Percentiles rank a stretch among this genome's conserved stretches.
Evolutionary conservation across 495 filamentous ascomycete genomes (phyloP).

Genomic region (Hyaloscypha variabilis): DNA sequence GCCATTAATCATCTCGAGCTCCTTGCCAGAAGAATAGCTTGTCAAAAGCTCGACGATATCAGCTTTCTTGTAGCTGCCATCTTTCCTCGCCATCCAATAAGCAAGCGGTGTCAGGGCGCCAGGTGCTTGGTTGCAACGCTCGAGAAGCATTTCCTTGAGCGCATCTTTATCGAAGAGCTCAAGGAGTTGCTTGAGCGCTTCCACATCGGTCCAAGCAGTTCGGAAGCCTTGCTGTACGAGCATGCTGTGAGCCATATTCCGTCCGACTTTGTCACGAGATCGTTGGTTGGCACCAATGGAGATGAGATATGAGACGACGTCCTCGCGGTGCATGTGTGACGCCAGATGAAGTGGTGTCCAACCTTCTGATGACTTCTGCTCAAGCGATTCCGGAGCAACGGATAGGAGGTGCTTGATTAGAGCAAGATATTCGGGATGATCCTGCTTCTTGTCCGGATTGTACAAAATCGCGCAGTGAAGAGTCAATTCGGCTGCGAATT

Average conservation of each 20-base stretch:
- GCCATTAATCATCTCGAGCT: conserved; percentile 64
- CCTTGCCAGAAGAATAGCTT: conserved; percentile 52
- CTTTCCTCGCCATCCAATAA: conserved; percentile 26
- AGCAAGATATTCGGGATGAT: conserved; percentile 38
- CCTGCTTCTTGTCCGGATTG: conserved; percentile 35
- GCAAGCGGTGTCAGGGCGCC: conserved; percentile 54
- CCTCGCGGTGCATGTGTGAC: conserved; percentile 48
- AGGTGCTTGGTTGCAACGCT: conserved; percentile 43
- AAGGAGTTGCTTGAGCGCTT: conserved; percentile 20
- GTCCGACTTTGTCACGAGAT: conserved; percentile 18
- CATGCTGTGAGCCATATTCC: conserved; percentile 28
- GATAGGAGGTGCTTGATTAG: conserved; percentile 65
- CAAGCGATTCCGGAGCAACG: conserved; percentile 56
- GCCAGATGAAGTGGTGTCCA: conserved; percentile 65
- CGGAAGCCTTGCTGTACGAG: not conserved
- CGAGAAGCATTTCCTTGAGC: conserved; percentile 43
- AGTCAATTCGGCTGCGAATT: conserved; percentile 55
- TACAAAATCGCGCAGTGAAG: conserved; percentile 66
- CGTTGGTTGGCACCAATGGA: conserved; percentile 64
- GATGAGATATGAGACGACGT: conserved; percentile 61
- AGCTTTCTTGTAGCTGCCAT: conserved; percentile 35
- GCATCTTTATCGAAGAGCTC: conserved; percentile 21
- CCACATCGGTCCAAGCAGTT: not conserved
- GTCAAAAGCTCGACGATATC: conserved; percentile 46
- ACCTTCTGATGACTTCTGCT: conserved; percentile 55